Evolutionary conservation across 805 yeast genomes (phyloP).

Genomic region (Brettanomyces bruxellensis): DNA sequence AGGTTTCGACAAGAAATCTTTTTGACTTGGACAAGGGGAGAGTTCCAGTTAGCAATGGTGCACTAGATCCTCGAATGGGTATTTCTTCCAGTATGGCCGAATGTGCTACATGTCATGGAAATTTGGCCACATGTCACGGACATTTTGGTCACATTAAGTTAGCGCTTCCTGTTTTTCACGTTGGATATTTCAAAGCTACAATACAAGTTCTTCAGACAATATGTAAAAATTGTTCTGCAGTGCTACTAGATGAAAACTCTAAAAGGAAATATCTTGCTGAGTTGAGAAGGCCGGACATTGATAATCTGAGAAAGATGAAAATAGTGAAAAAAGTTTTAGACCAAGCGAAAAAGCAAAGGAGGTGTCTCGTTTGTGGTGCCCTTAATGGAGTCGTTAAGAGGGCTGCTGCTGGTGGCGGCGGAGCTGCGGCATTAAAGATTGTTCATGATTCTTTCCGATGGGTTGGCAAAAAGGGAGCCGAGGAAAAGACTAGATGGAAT

Average conservation of each 20-base stretch:
- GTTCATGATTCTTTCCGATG: constrained; percentile 94
- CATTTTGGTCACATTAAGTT: constrained; percentile 93
- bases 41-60: constrained; percentile 75
- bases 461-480: constrained; percentile 83
- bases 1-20: constrained; percentile 82
- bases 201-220: constrained; percentile 82
- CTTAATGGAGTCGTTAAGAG: constrained; percentile 95
- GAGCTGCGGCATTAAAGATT: constrained; percentile 89
- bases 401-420: constrained; percentile 87
- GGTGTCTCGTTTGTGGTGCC: constrained; percentile 81
- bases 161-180: constrained; percentile 94
- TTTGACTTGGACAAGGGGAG: constrained; percentile 88
- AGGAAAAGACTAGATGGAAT: constrained; percentile 83
- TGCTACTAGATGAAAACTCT: constrained; percentile 64
- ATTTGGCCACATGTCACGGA: constrained; percentile 91
- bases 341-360: constrained; percentile 91
- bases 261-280: constrained; percentile 68
- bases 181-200: constrained; percentile 90
- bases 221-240: constrained; percentile 80
- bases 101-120: constrained; percentile 89
- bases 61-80: constrained; percentile 91
- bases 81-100: constrained; percentile 78
- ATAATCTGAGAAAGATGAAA: constrained; percentile 87
- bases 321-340: constrained; percentile 74
- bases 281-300: constrained; percentile 78